These are phyloP conservation scores for Pogostemon cablin DNA, from an alignment of 257 asterid species.

Conservation along the genomic window DNA sequence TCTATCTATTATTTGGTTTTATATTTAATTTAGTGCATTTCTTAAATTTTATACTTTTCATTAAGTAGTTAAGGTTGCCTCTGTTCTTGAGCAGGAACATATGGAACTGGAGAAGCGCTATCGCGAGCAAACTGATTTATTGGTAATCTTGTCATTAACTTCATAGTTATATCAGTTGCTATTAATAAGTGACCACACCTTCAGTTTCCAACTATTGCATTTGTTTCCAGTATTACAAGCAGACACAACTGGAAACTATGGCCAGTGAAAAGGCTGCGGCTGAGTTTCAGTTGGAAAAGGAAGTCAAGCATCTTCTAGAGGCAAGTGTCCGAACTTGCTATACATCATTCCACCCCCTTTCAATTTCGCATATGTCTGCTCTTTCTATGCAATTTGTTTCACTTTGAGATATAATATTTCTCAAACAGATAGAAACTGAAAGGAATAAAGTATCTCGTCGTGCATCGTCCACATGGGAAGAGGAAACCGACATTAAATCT, in stretches of 20 bases:
- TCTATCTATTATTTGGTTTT: conserved; percentile 21
- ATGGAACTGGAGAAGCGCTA: conserved; percentile 97
- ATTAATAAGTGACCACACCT: conserved; percentile 27
- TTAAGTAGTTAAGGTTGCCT: conserved; percentile 1
- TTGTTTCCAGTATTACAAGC: conserved; percentile 83
- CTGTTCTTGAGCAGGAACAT: conserved; percentile 78
- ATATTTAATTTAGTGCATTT: conserved; percentile 6
- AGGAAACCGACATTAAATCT: conserved; percentile 86
- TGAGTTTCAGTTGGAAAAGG: conserved; percentile 99
- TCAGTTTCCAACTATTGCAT: conserved; percentile 34
- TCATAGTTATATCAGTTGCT: conserved; percentile 30
- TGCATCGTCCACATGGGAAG: conserved; percentile 94
- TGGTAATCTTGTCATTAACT: conserved; percentile 54
- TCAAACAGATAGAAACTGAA: conserved; percentile 85
- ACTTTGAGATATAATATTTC: conserved; percentile 26
- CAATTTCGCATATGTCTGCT: conserved; percentile 16
- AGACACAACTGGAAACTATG: conserved; percentile 98
- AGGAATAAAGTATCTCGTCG: conserved; percentile 84
- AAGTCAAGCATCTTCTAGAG: conserved; percentile 80
- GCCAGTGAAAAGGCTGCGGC: conserved; percentile 99
- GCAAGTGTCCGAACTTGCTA: conserved; percentile 63
- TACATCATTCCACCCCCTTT: conserved; percentile 3
- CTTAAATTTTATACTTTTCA: conserved; percentile 27
- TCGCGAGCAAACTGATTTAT: conserved; percentile 95
- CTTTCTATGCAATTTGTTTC: conserved; percentile 15